A percentile compares a stretch with the other conserved stretches of the same genome.
Conservation (phyloP, 805 yeast species). For the Ogataea minuta region DNA sequence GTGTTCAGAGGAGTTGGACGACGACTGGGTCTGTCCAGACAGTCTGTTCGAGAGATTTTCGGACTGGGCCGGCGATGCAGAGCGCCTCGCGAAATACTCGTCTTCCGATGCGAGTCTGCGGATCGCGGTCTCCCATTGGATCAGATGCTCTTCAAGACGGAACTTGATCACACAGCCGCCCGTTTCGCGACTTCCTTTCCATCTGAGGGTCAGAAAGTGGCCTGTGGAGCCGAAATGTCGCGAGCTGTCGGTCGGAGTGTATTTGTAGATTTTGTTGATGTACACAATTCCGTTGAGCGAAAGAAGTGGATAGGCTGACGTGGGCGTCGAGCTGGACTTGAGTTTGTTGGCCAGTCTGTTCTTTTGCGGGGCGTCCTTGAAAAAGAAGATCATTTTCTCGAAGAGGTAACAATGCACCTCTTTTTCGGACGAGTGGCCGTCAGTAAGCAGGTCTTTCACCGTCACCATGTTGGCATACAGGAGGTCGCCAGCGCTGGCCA, state of each 20-base stretch:
- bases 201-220: slow-evolving; percentile 61
- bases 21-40: slow-evolving; percentile 24
- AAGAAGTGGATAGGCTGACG: slow-evolving; percentile 17
- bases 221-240: slow-evolving; percentile 38
- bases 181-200: slow-evolving; percentile 85
- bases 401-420: slow-evolving; percentile 89
- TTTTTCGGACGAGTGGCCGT: slow-evolving; percentile 63
- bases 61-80: slow-evolving; percentile 11
- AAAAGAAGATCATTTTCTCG: slow-evolving; percentile 61
- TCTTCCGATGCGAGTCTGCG: slow-evolving; percentile 41
- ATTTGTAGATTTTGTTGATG: slow-evolving; percentile 28
- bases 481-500: slow-evolving; percentile 80
- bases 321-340: slow-evolving; percentile 46
- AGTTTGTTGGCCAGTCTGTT: slow-evolving; percentile 48
- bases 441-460: slow-evolving; percentile 54
- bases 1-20: slow-evolving; percentile 26
- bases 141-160: slow-evolving; percentile 76
- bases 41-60: slow-evolving; percentile 13
- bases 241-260: slow-evolving; percentile 31
- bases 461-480: slow-evolving; percentile 70
- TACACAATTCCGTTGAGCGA: slow-evolving; percentile 33
- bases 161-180: slow-evolving; percentile 83
- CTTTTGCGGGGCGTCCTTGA: slow-evolving; percentile 55
- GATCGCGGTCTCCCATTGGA: slow-evolving; percentile 76
- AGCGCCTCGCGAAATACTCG: slow-evolving; percentile 17